A percentile compares a stretch with the other conserved stretches of the same genome.
phyloP scores from a whole-genome alignment of 2,329 filamentous ascomycete genomes.

The Escovopsis sp. region DNA sequence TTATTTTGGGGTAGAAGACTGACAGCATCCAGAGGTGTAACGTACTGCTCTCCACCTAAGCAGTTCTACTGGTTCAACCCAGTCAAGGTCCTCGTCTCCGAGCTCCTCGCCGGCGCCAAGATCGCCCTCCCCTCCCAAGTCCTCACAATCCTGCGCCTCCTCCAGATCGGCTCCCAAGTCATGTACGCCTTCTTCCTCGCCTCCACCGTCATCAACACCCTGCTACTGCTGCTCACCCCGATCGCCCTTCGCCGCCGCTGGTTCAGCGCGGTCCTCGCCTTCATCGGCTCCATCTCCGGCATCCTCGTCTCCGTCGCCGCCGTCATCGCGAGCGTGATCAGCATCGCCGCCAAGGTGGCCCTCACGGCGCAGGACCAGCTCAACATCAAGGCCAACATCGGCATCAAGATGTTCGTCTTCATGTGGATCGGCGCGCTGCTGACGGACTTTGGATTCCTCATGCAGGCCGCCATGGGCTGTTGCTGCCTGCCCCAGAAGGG shows the following conservation, averaged over 20 bases:
- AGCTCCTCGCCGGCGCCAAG: constrained; percentile 68
- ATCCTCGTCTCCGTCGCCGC: constrained; percentile 55
- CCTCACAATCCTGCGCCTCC: constrained; percentile 56
- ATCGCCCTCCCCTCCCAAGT: constrained; percentile 69
- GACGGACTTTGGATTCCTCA: constrained; percentile 51
- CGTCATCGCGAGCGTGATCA: constrained; percentile 70
- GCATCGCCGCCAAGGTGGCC: constrained; percentile 64
- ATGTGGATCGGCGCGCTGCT: constrained; percentile 73
- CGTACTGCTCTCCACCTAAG: constrained; percentile 55
- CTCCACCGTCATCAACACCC: constrained; percentile 51
- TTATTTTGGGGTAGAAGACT: too few relatives aligned
- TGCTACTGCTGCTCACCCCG: constrained; percentile 54
- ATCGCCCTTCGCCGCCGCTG: constrained; percentile 40
- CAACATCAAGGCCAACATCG: constrained; percentile 60
- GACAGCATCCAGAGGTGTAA: constrained; percentile 43
- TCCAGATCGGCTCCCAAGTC: constrained; percentile 59
- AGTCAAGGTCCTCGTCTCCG: constrained; percentile 61
- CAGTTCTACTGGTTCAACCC: constrained; percentile 85
- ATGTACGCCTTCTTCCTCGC: constrained; percentile 85
- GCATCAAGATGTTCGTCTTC: constrained; percentile 64
- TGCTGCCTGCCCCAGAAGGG: constrained; percentile 37
- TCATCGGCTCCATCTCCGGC: constrained; percentile 53
- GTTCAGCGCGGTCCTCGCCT: constrained; percentile 51
- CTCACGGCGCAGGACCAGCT: constrained; percentile 56
- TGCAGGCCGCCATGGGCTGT: constrained; percentile 66